A percentile compares a stretch with the other conserved stretches of the same genome.
Conservation (phyloP, 257 asterid genomes). For the Ophiorrhiza pumila region DNA sequence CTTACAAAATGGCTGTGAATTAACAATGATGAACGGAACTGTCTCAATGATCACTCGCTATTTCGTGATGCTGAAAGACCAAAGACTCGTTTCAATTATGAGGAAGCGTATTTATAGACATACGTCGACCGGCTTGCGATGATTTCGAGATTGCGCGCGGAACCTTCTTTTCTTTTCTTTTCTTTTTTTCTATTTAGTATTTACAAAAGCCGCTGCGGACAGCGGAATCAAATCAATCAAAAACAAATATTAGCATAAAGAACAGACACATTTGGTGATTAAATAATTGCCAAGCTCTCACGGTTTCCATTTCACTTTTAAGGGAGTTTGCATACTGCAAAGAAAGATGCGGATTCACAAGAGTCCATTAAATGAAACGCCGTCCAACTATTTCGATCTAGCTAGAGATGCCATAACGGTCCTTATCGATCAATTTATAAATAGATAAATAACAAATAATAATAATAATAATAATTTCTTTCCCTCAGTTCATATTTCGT, state of each 20-base stretch:
- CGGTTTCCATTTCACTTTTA: not conserved
- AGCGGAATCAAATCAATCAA: too few relatives aligned
- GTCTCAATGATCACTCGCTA: too few relatives aligned
- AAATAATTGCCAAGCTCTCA: not conserved
- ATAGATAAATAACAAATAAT: not conserved
- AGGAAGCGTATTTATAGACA: slow-evolving; percentile 11
- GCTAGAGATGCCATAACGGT: not conserved
- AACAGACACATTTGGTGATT: not conserved
- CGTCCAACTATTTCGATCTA: not conserved
- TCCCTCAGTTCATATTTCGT: not conserved
- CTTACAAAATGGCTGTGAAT: not conserved
- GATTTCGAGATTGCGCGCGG: too few relatives aligned
- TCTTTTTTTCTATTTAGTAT: too few relatives aligned
- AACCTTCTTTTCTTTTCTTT: too few relatives aligned
- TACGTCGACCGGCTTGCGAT: not conserved
- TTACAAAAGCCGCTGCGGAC: too few relatives aligned
- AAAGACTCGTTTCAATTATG: too few relatives aligned
- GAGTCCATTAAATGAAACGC: not conserved
- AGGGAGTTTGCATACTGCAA: too few relatives aligned
- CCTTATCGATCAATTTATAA: not conserved
- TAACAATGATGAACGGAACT: not conserved
- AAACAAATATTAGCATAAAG: too few relatives aligned
- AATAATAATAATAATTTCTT: not conserved
- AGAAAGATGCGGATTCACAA: not conserved
- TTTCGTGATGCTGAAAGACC: too few relatives aligned